These are phyloP conservation scores for Dillenia turbinata DNA, from an alignment of 164 flowering plant genomes.

Conservation along the genomic window DNA sequence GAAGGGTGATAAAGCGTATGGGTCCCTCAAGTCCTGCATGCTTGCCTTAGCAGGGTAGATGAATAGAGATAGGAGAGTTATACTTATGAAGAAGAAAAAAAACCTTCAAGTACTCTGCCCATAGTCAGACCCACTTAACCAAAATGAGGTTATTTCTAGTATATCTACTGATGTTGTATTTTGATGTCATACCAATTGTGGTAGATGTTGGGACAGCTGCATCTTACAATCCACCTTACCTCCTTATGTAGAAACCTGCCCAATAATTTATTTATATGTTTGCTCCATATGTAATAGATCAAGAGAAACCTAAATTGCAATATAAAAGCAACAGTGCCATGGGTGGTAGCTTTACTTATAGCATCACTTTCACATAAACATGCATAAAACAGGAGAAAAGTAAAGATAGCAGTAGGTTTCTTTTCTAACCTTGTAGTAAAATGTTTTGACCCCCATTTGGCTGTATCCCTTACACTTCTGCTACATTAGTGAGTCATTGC, in stretches of 20 bases:
- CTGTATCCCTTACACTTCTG: no score
- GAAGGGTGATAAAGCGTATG: neutral
- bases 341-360: neutral
- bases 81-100: neutral
- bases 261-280: neutral
- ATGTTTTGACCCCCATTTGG: no score
- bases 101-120: neutral
- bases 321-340: neutral
- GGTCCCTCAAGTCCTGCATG: slow-evolving; percentile 2
- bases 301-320: neutral
- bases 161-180: neutral
- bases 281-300: neutral
- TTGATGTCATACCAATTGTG: neutral
- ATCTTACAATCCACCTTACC: slow-evolving; percentile 21
- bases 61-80: neutral
- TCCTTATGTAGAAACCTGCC: slow-evolving; percentile 10
- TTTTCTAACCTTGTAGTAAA: no score
- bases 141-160: slow-evolving; percentile 5
- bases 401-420: no score
- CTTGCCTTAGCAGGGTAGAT: neutral
- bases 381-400: no score
- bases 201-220: slow-evolving; percentile 22
- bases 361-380: no score
- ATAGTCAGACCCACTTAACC: neutral
- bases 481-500: no score